phyloP scores from a whole-genome alignment of 345 rosid genomes.

The Eucalyptus regnans region DNA sequence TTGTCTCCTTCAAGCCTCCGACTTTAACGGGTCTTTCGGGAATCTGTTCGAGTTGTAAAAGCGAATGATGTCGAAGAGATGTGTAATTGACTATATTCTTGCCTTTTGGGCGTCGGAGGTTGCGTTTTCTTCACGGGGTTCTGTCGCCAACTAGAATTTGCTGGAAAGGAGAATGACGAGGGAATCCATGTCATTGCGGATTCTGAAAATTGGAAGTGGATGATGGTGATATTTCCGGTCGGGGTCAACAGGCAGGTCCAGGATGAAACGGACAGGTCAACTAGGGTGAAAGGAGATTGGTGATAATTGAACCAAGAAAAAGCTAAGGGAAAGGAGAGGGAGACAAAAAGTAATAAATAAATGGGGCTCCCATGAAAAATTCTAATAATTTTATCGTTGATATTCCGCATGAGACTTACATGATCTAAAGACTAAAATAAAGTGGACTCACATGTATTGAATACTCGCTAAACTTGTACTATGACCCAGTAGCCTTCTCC shows the following conservation, averaged over 20 bases:
- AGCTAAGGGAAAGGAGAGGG: no score
- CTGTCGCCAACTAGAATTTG: background rate
- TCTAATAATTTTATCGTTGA: no score
- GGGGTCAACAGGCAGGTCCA: slow-evolving; percentile 13
- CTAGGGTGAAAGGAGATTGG: slow-evolving; percentile 11
- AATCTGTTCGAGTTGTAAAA: background rate
- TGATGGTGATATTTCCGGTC: background rate
- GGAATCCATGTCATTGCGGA: no score
- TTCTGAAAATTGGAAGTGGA: background rate
- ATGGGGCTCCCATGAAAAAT: no score
- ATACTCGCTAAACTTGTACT: no score
- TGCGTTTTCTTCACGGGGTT: background rate
- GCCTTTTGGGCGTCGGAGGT: background rate
- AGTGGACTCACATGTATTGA: no score
- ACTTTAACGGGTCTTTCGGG: background rate
- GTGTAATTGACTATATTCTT: background rate
- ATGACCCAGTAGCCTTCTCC: background rate
- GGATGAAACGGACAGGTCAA: slow-evolving; percentile 16
- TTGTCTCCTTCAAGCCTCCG: background rate
- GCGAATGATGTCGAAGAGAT: background rate
- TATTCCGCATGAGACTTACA: no score
- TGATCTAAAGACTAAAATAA: no score
- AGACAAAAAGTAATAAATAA: no score
- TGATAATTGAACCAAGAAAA: no score
- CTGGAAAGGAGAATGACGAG: background rate